Base-by-base conservation (phyloP, 805 yeast species). In the Nakazawaea siamensis region DNA sequence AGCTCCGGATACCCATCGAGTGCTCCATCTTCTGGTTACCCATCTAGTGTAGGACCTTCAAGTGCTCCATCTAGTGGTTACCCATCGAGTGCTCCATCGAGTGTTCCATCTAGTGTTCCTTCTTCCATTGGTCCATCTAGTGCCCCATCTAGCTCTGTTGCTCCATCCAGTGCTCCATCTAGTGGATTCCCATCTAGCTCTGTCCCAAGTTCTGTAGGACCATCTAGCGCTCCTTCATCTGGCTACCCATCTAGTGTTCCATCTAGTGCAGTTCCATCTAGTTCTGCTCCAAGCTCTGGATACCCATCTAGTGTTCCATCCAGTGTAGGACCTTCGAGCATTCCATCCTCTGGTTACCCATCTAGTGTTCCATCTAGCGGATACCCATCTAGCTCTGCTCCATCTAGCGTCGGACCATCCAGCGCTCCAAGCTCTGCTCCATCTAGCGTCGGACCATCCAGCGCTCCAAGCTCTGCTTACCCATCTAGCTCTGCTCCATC, bases 401-500 rank as follows among this genome's bases (percentile, higher is more conserved):
- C 10, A 7, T 20, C 23, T 20, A 10, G 7, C 23, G 23, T 24
- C 13, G 15, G 15, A 9, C n/a, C 27, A 12, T 24, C 27, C 7
- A 24, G 24, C 12, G 24, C 24, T 21, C 24, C 24, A 21, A 21
- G 15, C n/a, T 24, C 27, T 12, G 27, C 13, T 24, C 15, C n/a
- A 24, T 24, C 24, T 21, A 21, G 24, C 24, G 12, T 21, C 24
- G 11, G 12, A 21, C 11, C 24, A 21, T 8, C 23, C 10, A 8
- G 10, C 10, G 10, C 23, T 10, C 7, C 10, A 7, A 20, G 23
- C 23, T 20, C 24, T 21, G 24, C 12, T 12, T 12, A 15, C 27
- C 13, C 13, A 7, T 12, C 6, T 25, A 25, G 43, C 20, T 45
- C 23, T 20, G 10, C 23, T 20, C 10, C 10, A 20, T 8, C 10